Percentiles rank a stretch among this genome's conserved stretches.
Evolutionary conservation across 1,139 yeast genomes (phyloP).

Genomic region (Pichia kudriavzevii): DNA sequence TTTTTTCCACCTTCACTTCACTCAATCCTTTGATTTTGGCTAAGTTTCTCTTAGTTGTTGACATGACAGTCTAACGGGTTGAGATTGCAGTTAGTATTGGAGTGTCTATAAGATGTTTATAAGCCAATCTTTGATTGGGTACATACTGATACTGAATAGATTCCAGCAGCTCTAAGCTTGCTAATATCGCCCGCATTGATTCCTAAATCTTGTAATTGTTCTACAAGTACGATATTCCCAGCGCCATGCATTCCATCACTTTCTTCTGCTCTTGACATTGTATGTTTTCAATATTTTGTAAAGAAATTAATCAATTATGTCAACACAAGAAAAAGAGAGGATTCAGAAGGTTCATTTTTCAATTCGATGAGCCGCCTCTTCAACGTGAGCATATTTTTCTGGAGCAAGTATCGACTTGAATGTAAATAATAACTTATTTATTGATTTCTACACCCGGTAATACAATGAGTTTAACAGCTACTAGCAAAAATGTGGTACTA

Average conservation of each 20-base stretch:
- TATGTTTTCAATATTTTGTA: background rate
- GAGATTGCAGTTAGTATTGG: conserved; percentile 2
- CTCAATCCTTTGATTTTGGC: conserved; percentile 29
- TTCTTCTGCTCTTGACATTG: conserved; percentile 9
- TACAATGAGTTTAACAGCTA: too few species aligned
- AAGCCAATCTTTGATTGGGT: too few species aligned
- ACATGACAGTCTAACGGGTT: conserved; percentile 28
- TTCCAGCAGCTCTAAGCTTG: conserved; percentile 45
- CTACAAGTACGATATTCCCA: conserved; percentile 32
- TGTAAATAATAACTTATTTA: too few species aligned
- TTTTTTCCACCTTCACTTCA: conserved; percentile 53
- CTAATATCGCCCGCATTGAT: conserved; percentile 53
- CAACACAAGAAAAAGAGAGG: too few species aligned
- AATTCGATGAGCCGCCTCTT: too few species aligned
- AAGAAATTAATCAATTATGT: too few species aligned
- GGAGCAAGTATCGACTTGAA: too few species aligned
- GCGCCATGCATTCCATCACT: conserved; percentile 17
- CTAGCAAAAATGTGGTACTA: conserved; percentile 5
- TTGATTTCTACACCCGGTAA: too few species aligned
- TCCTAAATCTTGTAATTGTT: conserved; percentile 49
- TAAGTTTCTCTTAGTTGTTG: conserved; percentile 43
- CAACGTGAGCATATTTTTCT: too few species aligned
- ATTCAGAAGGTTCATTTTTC: too few species aligned
- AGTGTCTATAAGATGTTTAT: too few species aligned
- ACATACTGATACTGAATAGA: conserved; percentile 43